phyloP scores from a whole-genome alignment of 1,284 basidiomycete genomes.

The Neotropicomus parvogracilis region DNA sequence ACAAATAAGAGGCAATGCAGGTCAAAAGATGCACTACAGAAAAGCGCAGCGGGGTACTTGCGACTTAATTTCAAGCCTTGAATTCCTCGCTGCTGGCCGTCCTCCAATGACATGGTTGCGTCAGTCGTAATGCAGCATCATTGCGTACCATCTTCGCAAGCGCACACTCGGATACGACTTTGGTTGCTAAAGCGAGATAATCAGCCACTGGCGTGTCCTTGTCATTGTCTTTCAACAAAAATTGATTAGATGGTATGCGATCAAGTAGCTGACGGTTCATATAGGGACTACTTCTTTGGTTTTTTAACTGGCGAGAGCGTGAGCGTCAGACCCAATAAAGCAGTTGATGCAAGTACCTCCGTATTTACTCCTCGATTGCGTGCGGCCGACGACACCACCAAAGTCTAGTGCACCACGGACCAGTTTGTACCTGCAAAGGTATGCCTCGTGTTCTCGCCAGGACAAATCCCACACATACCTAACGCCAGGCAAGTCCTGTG shows the following conservation, averaged over 20 bases:
- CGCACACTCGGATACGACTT: too few relatives aligned
- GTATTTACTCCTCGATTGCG: constrained; percentile 86
- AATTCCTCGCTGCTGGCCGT: too few relatives aligned
- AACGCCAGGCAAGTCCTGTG: constrained; percentile 96
- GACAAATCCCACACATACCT: constrained; percentile 54
- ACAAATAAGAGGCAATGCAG: too few relatives aligned
- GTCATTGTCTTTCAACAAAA: background rate
- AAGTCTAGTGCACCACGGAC: constrained; percentile 93
- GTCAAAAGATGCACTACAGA: too few relatives aligned
- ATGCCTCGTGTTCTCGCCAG: constrained; percentile 2
- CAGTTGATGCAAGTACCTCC: constrained; percentile 62
- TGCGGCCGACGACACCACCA: constrained; percentile 84
- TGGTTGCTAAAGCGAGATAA: too few relatives aligned
- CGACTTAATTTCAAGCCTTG: too few relatives aligned
- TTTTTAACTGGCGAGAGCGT: constrained; percentile 70
- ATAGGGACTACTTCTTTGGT: constrained; percentile 58
- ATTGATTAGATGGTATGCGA: background rate
- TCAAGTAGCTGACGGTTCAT: background rate
- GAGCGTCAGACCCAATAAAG: constrained; percentile 7
- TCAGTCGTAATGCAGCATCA: too few relatives aligned
- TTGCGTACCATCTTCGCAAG: too few relatives aligned
- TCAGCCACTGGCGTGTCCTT: too few relatives aligned
- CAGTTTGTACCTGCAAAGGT: constrained; percentile 80
- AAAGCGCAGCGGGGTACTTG: too few relatives aligned
- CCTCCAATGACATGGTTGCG: too few relatives aligned